These are phyloP conservation scores for Coniochaeta pulveracea DNA, from an alignment of 2,329 filamentous ascomycete species.

Conservation along the genomic window DNA sequence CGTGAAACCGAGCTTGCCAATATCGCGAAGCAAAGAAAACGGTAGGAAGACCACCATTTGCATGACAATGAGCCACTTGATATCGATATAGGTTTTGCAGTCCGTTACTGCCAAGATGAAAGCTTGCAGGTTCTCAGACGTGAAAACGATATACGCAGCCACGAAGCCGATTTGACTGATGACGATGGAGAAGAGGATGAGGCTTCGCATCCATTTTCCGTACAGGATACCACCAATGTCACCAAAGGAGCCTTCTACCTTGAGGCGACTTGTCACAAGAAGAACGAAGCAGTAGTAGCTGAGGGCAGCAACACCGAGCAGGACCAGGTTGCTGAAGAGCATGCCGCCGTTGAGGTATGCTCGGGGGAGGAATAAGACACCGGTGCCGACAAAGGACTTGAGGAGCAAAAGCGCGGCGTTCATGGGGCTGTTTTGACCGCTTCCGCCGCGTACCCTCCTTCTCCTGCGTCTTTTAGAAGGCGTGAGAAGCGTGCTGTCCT, in stretches of 20 bases:
- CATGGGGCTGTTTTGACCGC: slow-evolving; percentile 66
- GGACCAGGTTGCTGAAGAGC: slow-evolving; percentile 86
- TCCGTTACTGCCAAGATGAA: slow-evolving; percentile 87
- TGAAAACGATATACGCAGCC: slow-evolving; percentile 93
- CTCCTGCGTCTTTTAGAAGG: slow-evolving; percentile 63
- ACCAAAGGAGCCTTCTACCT: slow-evolving; percentile 88
- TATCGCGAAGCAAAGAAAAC: slow-evolving; percentile 87
- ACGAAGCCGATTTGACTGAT: slow-evolving; percentile 93
- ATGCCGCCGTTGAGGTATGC: slow-evolving; percentile 95
- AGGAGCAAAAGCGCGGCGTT: slow-evolving; percentile 77
- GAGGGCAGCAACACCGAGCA: slow-evolving; percentile 73
- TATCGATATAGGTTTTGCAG: slow-evolving; percentile 74
- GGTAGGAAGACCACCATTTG: slow-evolving; percentile 94
- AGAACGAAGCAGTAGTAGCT: slow-evolving; percentile 98
- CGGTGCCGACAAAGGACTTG: slow-evolving; percentile 96
- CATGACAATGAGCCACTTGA: slow-evolving; percentile 83
- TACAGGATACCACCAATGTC: slow-evolving; percentile 91
- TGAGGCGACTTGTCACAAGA: slow-evolving; percentile 74
- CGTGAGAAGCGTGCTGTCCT: slow-evolving; percentile 74
- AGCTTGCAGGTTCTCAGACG: slow-evolving; percentile 87
- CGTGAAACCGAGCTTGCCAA: slow-evolving; percentile 93
- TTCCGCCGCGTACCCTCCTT: slow-evolving; percentile 62
- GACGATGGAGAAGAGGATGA: slow-evolving; percentile 87
- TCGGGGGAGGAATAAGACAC: slow-evolving; percentile 83
- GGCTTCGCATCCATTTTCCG: slow-evolving; percentile 75